Base-by-base conservation (phyloP, 768 basidiomycete genomes). In the Xanthoconium stramineum region DNA sequence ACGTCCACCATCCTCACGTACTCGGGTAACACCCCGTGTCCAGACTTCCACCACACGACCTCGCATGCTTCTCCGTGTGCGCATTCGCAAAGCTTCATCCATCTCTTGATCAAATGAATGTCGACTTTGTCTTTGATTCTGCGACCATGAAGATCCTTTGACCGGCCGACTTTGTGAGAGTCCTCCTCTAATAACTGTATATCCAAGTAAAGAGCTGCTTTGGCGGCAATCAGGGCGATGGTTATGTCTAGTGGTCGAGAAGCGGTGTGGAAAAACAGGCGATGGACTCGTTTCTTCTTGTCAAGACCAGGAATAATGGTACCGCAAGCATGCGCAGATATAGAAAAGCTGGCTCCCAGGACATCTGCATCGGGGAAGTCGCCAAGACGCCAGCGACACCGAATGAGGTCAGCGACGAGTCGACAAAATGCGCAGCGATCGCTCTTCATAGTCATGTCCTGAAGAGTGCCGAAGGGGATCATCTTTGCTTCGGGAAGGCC, bases 151-250 rank as follows among this genome's bases (percentile, higher is more conserved):
- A 67, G 44, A 8, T 54, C 59, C 43, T 50, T 63, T 3, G 58
- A 20, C n/a, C 65, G 44, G 12, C 37, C 39, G 20, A 66, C 43
- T 33, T 48, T 61, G 37, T 19, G 50, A 47, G 65, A 19, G 28
- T 66, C 65, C 28, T 66, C 59, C 36, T 61, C 51, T 10, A 66
- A 35, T 5, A 66, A 37, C 24, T 66, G 59, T 24, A 66, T 64
- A 14, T 55, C 59, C 24, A 66, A 30, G 10, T 40, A 3, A 20
- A 61, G 40, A 9, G 14, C 38, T 12, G 53, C 54, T 6, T 50
- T 42, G 36, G 57, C 35, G 0, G 35, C 29, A 0, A 52, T 44
- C 30, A 64, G 11, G 13, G 47, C n/a, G 28, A 40, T 9, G 6
- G 32, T 3, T 15, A 58, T 47, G 12, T 57, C 51, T 2, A 12